A percentile compares a stretch with the other conserved stretches of the same genome.
phyloP scores from a whole-genome alignment of 2,329 filamentous ascomycete species.

The Aspergillus sp. region DNA sequence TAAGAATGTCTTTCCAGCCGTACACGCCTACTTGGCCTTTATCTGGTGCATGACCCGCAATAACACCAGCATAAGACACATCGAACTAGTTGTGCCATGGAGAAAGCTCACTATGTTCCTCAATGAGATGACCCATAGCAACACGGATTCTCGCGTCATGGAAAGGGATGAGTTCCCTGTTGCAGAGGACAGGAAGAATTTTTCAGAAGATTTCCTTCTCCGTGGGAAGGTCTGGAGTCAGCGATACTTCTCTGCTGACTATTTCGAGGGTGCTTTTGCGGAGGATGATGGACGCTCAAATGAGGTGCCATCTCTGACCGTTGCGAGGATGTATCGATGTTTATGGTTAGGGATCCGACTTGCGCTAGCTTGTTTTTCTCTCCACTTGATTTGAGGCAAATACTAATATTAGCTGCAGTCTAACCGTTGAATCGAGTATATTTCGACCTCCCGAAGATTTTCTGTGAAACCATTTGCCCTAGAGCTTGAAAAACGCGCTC shows the following conservation, averaged over 20 bases:
- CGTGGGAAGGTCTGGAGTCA: conserved; percentile 51
- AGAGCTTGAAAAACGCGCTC: too few relatives aligned
- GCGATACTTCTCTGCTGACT: conserved; percentile 42
- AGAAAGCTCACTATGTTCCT: conserved; percentile 44
- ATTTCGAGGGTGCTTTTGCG: conserved; percentile 44
- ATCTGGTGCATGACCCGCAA: conserved; percentile 38
- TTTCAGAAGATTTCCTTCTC: conserved; percentile 55
- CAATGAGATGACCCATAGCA: conserved; percentile 44
- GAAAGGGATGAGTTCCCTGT: conserved; percentile 37
- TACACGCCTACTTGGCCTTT: conserved; percentile 51
- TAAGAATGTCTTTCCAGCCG: conserved; percentile 47
- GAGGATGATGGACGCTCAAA: conserved; percentile 51
- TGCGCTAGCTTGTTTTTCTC: conserved; percentile 33
- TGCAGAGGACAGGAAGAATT: conserved; percentile 36
- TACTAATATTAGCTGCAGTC: too few relatives aligned
- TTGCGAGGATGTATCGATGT: conserved; percentile 46
- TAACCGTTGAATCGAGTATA: too few relatives aligned
- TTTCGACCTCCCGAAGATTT: too few relatives aligned
- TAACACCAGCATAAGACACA: conserved; percentile 31
- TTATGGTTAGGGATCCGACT: conserved; percentile 43
- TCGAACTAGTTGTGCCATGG: conserved; percentile 46
- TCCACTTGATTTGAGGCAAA: neutral
- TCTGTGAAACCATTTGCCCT: too few relatives aligned
- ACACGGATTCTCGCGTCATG: conserved; percentile 28
- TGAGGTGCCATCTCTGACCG: conserved; percentile 44